Conservation (phyloP, 2,329 filamentous ascomycete species). For the Ascochyta fabae region DNA sequence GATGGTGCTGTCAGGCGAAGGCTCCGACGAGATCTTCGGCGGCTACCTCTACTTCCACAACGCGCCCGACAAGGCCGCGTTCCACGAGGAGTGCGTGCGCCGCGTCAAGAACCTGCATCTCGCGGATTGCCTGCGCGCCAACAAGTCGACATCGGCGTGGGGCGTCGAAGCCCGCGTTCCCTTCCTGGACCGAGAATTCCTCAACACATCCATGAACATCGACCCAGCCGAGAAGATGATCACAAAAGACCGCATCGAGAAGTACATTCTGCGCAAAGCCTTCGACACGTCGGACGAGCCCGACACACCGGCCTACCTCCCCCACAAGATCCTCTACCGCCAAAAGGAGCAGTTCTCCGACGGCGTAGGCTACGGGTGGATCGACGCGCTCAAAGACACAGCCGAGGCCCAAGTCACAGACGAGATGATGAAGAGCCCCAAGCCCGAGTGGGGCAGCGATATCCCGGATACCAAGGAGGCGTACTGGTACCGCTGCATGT, state of each 20-base stretch:
- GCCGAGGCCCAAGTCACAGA: conserved; percentile 89
- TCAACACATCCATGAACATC: conserved; percentile 90
- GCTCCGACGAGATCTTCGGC: conserved; percentile 97
- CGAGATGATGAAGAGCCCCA: conserved; percentile 99
- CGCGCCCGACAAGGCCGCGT: conserved; percentile 86
- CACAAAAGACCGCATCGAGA: conserved; percentile 85
- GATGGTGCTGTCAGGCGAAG: conserved; percentile 98
- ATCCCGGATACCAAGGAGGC: conserved; percentile 97
- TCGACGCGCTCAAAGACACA: conserved; percentile 94
- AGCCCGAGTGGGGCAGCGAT: conserved; percentile 92
- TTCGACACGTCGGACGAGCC: conserved; percentile 94
- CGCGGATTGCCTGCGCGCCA: conserved; percentile 94
- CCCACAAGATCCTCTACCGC: conserved; percentile 93
- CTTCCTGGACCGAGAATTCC: conserved; percentile 97
- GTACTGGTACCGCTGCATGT: conserved; percentile 98
- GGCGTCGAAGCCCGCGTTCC: conserved; percentile 96
- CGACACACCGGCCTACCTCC: conserved; percentile 82
- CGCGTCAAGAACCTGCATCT: conserved; percentile 96
- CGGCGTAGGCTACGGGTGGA: conserved; percentile 98
- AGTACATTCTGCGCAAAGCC: conserved; percentile 97
- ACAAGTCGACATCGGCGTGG: conserved; percentile 99
- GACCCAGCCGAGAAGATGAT: conserved; percentile 91
- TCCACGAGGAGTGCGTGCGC: conserved; percentile 93
- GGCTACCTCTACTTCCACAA: conserved; percentile 99
- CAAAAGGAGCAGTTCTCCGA: conserved; percentile 99